Conservation (phyloP, 306 rosid genomes). For the Castanea crenata region DNA sequence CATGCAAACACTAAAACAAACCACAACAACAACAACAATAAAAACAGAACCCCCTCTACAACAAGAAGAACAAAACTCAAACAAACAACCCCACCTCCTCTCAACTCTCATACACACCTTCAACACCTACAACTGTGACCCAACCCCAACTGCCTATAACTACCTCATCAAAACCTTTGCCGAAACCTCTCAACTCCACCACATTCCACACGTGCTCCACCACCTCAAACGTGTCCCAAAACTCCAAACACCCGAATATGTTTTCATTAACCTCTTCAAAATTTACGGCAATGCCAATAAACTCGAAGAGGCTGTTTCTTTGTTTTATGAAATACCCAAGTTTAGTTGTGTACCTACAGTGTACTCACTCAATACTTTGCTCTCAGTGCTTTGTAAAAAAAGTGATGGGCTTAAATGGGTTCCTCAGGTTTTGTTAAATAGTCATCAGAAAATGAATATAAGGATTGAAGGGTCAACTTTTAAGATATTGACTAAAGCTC, state of each 20-base stretch:
- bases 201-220: conserved; percentile 46
- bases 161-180: conserved; percentile 57
- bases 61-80: conserved; percentile 14
- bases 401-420: conserved; percentile 48
- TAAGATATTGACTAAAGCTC: conserved; percentile 47
- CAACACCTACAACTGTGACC: conserved; percentile 48
- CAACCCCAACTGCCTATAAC: conserved; percentile 68
- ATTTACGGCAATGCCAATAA: conserved; percentile 34
- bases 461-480: conserved; percentile 69
- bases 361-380: conserved; percentile 53
- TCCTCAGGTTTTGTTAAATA: conserved; percentile 58
- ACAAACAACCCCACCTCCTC: conserved; percentile 46
- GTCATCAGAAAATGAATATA: conserved; percentile 53
- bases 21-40: conserved; percentile 24
- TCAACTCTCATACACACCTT: conserved; percentile 57
- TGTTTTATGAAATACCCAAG: conserved; percentile 59
- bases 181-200: conserved; percentile 36
- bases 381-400: conserved; percentile 57
- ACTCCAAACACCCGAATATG: conserved; percentile 53
- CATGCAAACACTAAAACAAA: conserved; percentile 43
- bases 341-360: conserved; percentile 76
- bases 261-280: conserved; percentile 47
- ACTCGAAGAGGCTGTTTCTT: conserved; percentile 53
- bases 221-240: conserved; percentile 51
- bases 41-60: neutral